Percentiles rank a stretch among this genome's conserved stretches.
Conservation (phyloP, 2,329 filamentous ascomycete genomes). For the Cladobotryum protrusum region DNA sequence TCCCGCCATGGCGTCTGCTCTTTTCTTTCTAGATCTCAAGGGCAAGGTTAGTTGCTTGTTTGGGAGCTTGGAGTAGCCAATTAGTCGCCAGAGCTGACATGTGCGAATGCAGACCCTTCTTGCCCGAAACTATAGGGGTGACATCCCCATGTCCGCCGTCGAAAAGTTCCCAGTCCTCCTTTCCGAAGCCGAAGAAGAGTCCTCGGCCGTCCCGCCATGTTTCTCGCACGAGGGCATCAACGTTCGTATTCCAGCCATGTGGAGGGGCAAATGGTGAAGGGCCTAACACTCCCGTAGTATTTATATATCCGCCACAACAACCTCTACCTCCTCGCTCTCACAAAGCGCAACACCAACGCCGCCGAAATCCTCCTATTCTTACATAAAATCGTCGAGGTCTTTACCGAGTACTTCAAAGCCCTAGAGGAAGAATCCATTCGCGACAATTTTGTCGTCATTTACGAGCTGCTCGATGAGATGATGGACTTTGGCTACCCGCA, state of each 20-base stretch:
- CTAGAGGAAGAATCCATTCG: slow-evolving; percentile 97
- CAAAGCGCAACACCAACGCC: slow-evolving; percentile 98
- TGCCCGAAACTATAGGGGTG: slow-evolving; percentile 95
- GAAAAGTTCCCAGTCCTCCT: slow-evolving; percentile 96
- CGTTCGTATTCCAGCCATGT: slow-evolving; percentile 45
- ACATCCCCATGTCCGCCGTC: slow-evolving; percentile 98
- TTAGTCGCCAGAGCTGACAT: neutral
- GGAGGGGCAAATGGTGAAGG: slow-evolving; percentile 6
- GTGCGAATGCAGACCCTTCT: slow-evolving; percentile 71
- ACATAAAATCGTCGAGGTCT: slow-evolving; percentile 96
- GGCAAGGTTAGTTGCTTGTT: slow-evolving; percentile 66
- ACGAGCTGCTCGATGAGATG: slow-evolving; percentile 98
- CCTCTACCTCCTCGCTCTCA: slow-evolving; percentile 93
- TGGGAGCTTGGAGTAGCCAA: neutral
- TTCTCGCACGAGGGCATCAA: slow-evolving; percentile 99
- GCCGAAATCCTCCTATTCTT: slow-evolving; percentile 97
- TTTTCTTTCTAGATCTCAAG: slow-evolving; percentile 99
- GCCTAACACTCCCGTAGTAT: slow-evolving; percentile 54
- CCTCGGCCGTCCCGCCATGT: slow-evolving; percentile 91
- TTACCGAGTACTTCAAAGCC: slow-evolving; percentile 99
- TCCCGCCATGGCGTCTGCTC: slow-evolving; percentile 79
- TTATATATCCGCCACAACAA: slow-evolving; percentile 99
- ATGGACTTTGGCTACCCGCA: slow-evolving; percentile 99
- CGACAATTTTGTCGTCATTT: slow-evolving; percentile 99
- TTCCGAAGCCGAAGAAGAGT: slow-evolving; percentile 98